Evolutionary conservation across 2,329 filamentous ascomycete species (phyloP), one percentile per base, ranked within the genome.

Genomic region (Sporothrix brunneoviolacea): DNA sequence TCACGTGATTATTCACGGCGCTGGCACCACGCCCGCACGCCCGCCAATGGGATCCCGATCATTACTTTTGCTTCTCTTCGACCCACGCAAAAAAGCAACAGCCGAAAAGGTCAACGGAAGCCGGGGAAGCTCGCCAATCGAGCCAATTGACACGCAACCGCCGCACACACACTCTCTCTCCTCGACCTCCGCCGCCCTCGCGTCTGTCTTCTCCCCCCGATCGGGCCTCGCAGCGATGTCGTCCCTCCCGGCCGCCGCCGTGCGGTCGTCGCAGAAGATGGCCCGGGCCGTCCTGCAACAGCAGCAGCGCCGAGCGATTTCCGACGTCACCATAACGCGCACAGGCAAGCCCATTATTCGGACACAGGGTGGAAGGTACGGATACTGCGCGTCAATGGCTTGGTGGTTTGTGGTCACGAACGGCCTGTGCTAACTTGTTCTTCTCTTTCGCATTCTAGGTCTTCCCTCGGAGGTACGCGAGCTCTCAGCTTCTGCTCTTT

Each of bases 311-410:
- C 75, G 76, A 67, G 68, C 69, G 56, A 63, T 84, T 59, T 87
- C 89, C 66, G 93, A 98, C 75, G 80, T 98, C 64, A 77, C 87
- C 63, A 95, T 98, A 65, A 95, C 91, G 55, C 81, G 93, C 63
- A 98, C 93, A 52, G 93, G 93, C 69, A 96, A 95, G 77, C 91
- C 93, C 55, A 91, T 97, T 62, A 74, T 97, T 65, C 86, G 90
- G 64, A 76, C 86, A 51, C 83, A 91, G 65, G 91, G 91, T 72
- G 93, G 93, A 75, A 84, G 91, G 88, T 94, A 71, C 71, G 82
- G n/a, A 12, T 30, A 68, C 57, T 46, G 44, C 48, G 55, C 54
- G 15, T 4, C 10, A 28, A 5, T 15, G 15, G 3, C 19, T 27
- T 13, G 19, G 28, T 35, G 27, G n/a, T 10, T 18, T 32, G 15